These are phyloP conservation scores for Fusarium nygamai DNA, from an alignment of 2,329 filamentous ascomycete genomes.

Conservation along the genomic window DNA sequence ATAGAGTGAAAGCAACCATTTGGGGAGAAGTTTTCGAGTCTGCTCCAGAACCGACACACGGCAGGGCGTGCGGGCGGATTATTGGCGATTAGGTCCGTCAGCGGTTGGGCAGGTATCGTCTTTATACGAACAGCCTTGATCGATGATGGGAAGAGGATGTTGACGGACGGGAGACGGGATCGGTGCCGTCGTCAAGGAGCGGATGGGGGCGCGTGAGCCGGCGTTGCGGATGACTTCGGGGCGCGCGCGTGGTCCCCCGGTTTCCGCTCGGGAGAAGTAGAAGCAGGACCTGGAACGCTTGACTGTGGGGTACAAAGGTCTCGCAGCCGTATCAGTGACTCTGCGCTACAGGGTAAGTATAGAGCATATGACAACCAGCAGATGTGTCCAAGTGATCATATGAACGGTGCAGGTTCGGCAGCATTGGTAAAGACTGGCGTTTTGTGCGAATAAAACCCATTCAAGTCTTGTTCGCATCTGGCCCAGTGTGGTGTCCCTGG, in stretches of 20 bases:
- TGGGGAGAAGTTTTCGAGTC: conserved; percentile 32
- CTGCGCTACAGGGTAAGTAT: conserved; percentile 19
- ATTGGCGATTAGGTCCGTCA: conserved; percentile 17
- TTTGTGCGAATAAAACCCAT: not conserved
- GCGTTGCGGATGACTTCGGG: conserved; percentile 47
- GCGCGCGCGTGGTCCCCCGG: conserved; percentile 40
- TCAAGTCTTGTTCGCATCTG: not conserved
- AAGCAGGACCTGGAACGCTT: conserved; percentile 24
- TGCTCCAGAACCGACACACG: conserved; percentile 38
- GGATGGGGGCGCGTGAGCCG: conserved; percentile 43
- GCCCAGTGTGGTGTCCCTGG: not conserved
- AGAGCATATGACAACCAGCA: not conserved
- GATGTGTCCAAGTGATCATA: not conserved
- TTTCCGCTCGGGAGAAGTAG: conserved; percentile 30
- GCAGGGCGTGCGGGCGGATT: conserved; percentile 23
- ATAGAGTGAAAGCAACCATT: conserved; percentile 40
- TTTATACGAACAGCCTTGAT: conserved; percentile 11
- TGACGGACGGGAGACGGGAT: conserved; percentile 18
- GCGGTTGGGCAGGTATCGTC: conserved; percentile 20
- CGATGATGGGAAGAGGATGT: conserved; percentile 8
- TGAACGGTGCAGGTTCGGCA: not conserved
- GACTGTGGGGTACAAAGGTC: conserved; percentile 26
- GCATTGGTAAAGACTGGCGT: not conserved
- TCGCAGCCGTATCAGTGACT: conserved; percentile 2
- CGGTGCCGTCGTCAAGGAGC: conserved; percentile 33